phyloP scores from a whole-genome alignment of 768 basidiomycete species.

The Pulveroboletus frians region DNA sequence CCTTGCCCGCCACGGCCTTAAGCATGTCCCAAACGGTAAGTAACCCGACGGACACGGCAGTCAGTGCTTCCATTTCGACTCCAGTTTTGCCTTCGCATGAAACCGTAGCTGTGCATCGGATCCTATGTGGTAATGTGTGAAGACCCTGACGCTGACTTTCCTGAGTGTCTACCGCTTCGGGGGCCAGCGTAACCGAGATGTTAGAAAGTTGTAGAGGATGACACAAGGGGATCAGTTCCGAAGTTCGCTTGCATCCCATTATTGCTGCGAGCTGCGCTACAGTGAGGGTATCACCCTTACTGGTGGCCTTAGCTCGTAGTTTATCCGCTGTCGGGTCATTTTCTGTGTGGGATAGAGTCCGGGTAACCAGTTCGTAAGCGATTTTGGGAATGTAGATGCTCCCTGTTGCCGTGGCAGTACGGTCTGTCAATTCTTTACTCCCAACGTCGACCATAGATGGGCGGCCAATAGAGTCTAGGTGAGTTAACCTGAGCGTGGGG shows the following conservation, averaged over 20 bases:
- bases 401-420: conserved; percentile 72
- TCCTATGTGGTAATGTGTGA: conserved; percentile 36
- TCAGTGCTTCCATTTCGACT: conserved; percentile 91
- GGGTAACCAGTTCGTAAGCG: conserved; percentile 61
- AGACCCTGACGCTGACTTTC: neutral
- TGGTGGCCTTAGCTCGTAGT: conserved; percentile 45
- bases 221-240: conserved; percentile 81
- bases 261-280: conserved; percentile 83
- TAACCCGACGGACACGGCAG: conserved; percentile 71
- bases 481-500: conserved; percentile 44
- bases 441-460: conserved; percentile 83
- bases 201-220: conserved; percentile 76
- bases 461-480: conserved; percentile 65
- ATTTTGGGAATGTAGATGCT: conserved; percentile 59
- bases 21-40: conserved; percentile 93
- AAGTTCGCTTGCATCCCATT: conserved; percentile 82
- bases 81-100: conserved; percentile 78
- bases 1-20: conserved; percentile 82
- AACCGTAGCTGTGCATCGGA: conserved; percentile 64
- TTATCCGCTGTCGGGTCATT: conserved; percentile 22
- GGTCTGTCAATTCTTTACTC: conserved; percentile 53
- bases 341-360: conserved; percentile 10
- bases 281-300: conserved; percentile 68
- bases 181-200: conserved; percentile 56
- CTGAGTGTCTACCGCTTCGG: conserved; percentile 31